These are phyloP conservation scores for Phialophora chinensis DNA, from an alignment of 2,329 filamentous ascomycete species.

Conservation along the genomic window DNA sequence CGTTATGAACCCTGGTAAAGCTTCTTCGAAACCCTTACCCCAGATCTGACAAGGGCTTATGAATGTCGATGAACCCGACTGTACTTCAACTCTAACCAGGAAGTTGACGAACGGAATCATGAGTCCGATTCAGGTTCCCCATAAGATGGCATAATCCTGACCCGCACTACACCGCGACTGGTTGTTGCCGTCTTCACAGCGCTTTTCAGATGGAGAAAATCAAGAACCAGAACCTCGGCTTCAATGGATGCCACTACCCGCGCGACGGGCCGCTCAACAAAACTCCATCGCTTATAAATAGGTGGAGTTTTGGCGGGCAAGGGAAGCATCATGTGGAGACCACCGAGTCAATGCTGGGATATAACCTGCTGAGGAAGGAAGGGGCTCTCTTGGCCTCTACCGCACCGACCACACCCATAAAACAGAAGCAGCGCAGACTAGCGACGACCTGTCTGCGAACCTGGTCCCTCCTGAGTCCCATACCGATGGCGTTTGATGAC, in stretches of 20 bases:
- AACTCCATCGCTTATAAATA: not conserved
- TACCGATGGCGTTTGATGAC: not conserved
- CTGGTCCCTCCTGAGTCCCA: too few species aligned
- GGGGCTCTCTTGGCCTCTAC: too few species aligned
- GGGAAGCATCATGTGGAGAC: not conserved
- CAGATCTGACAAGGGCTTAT: not conserved
- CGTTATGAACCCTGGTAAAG: not conserved
- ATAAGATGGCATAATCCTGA: not conserved
- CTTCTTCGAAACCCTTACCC: not conserved
- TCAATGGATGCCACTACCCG: not conserved
- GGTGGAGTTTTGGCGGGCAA: not conserved
- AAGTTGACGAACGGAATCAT: not conserved
- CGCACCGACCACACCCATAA: too few species aligned
- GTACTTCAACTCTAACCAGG: not conserved
- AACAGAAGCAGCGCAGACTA: too few species aligned
- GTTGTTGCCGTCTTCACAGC: not conserved
- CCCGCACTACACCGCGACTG: not conserved
- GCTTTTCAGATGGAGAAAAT: not conserved
- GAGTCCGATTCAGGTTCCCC: not conserved
- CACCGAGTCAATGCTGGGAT: not conserved
- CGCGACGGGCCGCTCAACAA: not conserved
- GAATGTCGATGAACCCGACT: not conserved
- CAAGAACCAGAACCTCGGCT: not conserved
- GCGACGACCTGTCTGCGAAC: too few species aligned
- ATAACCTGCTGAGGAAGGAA: not conserved